A percentile compares a stretch with the other conserved stretches of the same genome.
Evolutionary conservation across 2,329 filamentous ascomycete genomes (phyloP).

Genomic region (Fusarium mundagurra): DNA sequence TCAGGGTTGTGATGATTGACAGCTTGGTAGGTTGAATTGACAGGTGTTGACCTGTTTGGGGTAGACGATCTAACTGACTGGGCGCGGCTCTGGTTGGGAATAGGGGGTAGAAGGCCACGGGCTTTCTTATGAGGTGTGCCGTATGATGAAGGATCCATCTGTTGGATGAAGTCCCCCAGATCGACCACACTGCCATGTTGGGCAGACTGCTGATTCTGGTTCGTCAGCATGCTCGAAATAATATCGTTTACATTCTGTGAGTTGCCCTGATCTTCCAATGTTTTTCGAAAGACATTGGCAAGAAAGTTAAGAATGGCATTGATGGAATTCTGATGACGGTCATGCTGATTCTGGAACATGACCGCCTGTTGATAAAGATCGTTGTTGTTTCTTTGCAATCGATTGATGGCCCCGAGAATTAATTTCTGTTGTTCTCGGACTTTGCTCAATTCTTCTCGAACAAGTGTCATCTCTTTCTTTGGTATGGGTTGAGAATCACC

Average conservation of each 20-base stretch:
- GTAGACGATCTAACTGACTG: constrained; percentile 42
- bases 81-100: constrained; percentile 52
- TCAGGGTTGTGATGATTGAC: constrained; percentile 51
- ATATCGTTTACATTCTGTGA: constrained; percentile 84
- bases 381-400: constrained; percentile 85
- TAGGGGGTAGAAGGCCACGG: constrained; percentile 65
- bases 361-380: constrained; percentile 88
- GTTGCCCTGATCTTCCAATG: constrained; percentile 83
- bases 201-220: constrained; percentile 56
- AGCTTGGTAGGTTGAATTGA: constrained; percentile 39
- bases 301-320: constrained; percentile 98
- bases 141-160: constrained; percentile 52
- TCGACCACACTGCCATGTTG: constrained; percentile 69
- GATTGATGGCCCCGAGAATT: constrained; percentile 83
- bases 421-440: constrained; percentile 87
- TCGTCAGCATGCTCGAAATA: constrained; percentile 78
- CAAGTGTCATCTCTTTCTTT: constrained; percentile 78
- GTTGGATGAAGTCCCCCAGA: constrained; percentile 67
- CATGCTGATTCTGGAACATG: constrained; percentile 90
- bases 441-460: constrained; percentile 82
- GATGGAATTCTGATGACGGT: constrained; percentile 97
- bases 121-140: constrained; percentile 60
- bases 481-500: constrained; percentile 61
- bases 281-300: constrained; percentile 95
- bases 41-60: constrained; percentile 19